Evolutionary conservation across 305 asterid genomes (phyloP).

Genomic region (Solanum aculeatissimum): DNA sequence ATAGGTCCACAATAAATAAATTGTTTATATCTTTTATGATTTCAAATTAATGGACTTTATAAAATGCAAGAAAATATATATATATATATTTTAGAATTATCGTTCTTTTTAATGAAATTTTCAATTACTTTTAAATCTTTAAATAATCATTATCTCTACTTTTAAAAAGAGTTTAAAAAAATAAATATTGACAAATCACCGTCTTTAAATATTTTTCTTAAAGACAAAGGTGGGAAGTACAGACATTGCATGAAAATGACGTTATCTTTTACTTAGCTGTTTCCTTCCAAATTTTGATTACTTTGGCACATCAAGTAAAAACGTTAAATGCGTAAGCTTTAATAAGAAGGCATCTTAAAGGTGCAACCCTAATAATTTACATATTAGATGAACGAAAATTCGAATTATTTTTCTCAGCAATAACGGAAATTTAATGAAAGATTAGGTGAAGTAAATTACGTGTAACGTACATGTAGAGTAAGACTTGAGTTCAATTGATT

Average conservation of each 20-base stretch:
- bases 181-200: not conserved
- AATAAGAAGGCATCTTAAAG: not conserved
- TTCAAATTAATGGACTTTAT: not conserved
- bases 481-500: not conserved
- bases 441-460: too few relatives aligned
- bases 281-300: not conserved
- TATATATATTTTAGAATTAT: too few relatives aligned
- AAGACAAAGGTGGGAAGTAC: not conserved
- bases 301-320: not conserved
- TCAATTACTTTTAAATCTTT: not conserved
- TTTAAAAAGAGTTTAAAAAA: not conserved
- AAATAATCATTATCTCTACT: not conserved
- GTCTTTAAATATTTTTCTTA: not conserved
- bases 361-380: not conserved
- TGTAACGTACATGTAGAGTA: too few relatives aligned
- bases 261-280: not conserved
- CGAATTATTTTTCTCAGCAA: not conserved
- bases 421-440: not conserved
- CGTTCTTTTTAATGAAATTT: not conserved
- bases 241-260: not conserved
- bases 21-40: not conserved
- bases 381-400: not conserved
- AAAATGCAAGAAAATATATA: not conserved
- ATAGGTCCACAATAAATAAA: not conserved
- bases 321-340: not conserved